Evolutionary conservation across 2,329 filamentous ascomycete genomes (phyloP), one percentile per base, ranked within the genome.

Genomic region (Penicillium sp.): DNA sequence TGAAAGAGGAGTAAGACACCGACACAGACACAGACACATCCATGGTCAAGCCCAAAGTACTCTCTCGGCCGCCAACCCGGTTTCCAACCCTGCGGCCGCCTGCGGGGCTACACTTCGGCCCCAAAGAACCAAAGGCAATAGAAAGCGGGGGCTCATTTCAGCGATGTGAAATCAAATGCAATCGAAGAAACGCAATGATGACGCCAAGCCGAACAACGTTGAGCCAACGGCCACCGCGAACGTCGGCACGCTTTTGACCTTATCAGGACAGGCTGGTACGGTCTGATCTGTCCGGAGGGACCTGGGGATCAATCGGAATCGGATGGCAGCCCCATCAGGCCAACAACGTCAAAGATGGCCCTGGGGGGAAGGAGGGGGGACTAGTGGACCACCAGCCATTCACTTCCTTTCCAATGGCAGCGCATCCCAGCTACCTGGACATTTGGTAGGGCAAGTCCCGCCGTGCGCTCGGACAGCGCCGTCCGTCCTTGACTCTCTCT

Each of bases 151-250:
- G 5, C 39, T 41, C 37, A 36, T 29, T 41, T 17, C 12, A 24
- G 36, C 7, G 6, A 8, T 26, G 36, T 40, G 36, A 45, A 15
- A 45, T 45, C 42, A 33, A 8, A 32, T 33, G 18, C 30, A 32
- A 46, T 46, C n/a, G 18, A 26, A 24, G 32, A 46, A 20, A 36
- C 30, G 15, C 12, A 30, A 45, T 39, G 40, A 29, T 21, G 41
- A 44, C 33, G 32, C 40, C 46, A 18, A 30, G 23, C 21, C 42
- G 7, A 23, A 29, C 9, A 42, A 20, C 9, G 9, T 13, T 42
- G 46, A 43, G 41, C 49, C 52, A 55, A 55, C 52, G 48, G 44
- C 36, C 21, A 20, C 17, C 27, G n/a, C 17, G 45, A 30, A 46
- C 17, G 21, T 30, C 18, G 27, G 43, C 49, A 55, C 49, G 52